Conservation (phyloP, 768 basidiomycete genomes). For the Infundibulicybe gibba region DNA sequence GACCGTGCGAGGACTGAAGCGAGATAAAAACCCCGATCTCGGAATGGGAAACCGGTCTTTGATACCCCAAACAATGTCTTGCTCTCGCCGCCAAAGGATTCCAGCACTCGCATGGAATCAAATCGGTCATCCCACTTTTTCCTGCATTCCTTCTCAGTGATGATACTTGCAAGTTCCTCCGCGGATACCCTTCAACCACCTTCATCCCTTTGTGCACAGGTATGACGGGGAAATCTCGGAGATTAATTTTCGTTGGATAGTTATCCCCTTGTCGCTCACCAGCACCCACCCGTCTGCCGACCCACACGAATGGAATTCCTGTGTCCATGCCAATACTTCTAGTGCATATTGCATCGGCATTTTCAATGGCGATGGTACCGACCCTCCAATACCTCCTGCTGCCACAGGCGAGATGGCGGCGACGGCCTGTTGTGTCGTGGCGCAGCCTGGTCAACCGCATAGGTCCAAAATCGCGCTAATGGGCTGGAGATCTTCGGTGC, state of each 20-base stretch:
- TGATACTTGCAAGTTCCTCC: conserved; percentile 79
- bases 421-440: conserved; percentile 73
- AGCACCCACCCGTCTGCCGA: conserved; percentile 68
- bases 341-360: conserved; percentile 78
- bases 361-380: conserved; percentile 49
- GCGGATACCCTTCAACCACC: conserved; percentile 90
- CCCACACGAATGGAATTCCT: conserved; percentile 60
- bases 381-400: conserved; percentile 31
- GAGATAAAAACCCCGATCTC: conserved; percentile 83
- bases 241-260: conserved; percentile 72
- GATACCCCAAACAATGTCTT: conserved; percentile 69
- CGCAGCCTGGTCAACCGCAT: conserved; percentile 70
- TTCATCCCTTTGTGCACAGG: conserved; percentile 87
- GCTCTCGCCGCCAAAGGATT: conserved; percentile 74
- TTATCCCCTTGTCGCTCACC: conserved; percentile 72
- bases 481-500: conserved; percentile 70
- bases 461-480: conserved; percentile 67
- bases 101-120: conserved; percentile 63
- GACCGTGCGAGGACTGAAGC: conserved; percentile 73
- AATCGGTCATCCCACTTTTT: conserved; percentile 87
- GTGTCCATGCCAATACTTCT: conserved; percentile 78
- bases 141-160: conserved; percentile 67
- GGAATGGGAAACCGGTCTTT: conserved; percentile 86
- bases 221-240: conserved; percentile 76
- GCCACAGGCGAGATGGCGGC: conserved; percentile 67